These are phyloP conservation scores for Salix exigua DNA, from an alignment of 345 rosid genomes.

Conservation along the genomic window DNA sequence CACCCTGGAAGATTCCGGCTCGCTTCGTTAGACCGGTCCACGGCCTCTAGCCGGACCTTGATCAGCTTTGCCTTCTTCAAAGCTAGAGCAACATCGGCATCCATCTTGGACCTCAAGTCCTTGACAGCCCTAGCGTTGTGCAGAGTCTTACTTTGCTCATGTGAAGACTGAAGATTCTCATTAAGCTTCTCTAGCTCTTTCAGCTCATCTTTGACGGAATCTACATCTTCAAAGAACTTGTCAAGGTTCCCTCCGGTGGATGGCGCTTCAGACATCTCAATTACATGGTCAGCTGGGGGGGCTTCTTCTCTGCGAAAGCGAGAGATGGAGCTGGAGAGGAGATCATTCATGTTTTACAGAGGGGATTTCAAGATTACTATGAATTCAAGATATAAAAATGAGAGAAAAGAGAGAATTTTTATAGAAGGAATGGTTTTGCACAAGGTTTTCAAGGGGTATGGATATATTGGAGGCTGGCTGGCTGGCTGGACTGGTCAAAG, in stretches of 20 bases:
- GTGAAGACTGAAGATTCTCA: conserved; percentile 52
- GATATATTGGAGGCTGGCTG: neutral
- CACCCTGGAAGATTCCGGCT: conserved; percentile 71
- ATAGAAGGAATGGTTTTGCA: neutral
- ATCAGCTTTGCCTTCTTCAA: conserved; percentile 76
- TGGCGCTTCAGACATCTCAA: conserved; percentile 37
- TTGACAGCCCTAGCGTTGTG: conserved; percentile 74
- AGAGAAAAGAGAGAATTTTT: neutral
- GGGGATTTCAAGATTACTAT: too few species aligned
- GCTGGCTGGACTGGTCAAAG: neutral
- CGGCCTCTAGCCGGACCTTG: conserved; percentile 74
- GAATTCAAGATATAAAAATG: neutral
- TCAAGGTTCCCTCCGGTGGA: conserved; percentile 62
- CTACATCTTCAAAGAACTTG: conserved; percentile 81
- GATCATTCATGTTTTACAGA: conserved; percentile 53
- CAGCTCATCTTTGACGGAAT: conserved; percentile 72
- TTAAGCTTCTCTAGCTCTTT: conserved; percentile 66
- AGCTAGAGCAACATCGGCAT: conserved; percentile 69
- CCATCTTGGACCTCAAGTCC: conserved; percentile 77
- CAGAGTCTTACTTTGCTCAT: conserved; percentile 88
- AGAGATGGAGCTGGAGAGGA: conserved; percentile 76
- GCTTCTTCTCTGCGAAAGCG: conserved; percentile 35
- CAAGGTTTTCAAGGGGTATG: neutral
- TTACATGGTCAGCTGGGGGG: conserved; percentile 38
- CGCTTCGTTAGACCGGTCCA: conserved; percentile 85